Evolutionary conservation across 2,329 filamentous ascomycete genomes (phyloP).

Genomic region (Nemania serpens): DNA sequence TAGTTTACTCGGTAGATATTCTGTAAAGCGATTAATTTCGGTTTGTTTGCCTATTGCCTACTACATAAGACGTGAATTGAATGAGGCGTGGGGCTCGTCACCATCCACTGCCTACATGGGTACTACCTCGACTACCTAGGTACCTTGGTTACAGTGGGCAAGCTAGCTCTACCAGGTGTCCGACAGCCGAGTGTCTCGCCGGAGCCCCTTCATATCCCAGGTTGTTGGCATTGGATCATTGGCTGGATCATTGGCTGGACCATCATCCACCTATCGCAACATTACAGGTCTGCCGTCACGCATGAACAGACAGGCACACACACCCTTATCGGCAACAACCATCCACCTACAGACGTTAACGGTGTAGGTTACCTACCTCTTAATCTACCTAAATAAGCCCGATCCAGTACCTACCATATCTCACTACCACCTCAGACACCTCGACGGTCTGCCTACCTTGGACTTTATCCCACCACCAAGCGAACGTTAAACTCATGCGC

Average conservation of each 20-base stretch:
- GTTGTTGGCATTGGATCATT: constrained; percentile 18
- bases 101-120: too few relatives aligned
- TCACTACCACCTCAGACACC: not conserved
- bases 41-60: too few relatives aligned
- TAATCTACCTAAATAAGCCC: not conserved
- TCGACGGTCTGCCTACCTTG: not conserved
- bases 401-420: too few relatives aligned
- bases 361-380: not conserved
- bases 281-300: constrained; percentile 13
- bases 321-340: constrained; percentile 9
- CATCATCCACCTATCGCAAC: not conserved
- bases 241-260: constrained; percentile 17
- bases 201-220: not conserved
- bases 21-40: too few relatives aligned
- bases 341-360: not conserved
- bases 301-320: constrained; percentile 19
- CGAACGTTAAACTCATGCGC: constrained; percentile 19
- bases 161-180: constrained; percentile 12
- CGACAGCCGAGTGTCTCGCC: constrained; percentile 1
- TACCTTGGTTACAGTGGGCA: too few relatives aligned
- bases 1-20: too few relatives aligned
- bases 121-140: too few relatives aligned
- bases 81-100: too few relatives aligned
- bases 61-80: not conserved
- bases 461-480: not conserved